These are phyloP conservation scores for grape (Vitis vinifera) DNA, from an alignment of 164 flowering plant species.

Conservation along the genomic window DNA sequence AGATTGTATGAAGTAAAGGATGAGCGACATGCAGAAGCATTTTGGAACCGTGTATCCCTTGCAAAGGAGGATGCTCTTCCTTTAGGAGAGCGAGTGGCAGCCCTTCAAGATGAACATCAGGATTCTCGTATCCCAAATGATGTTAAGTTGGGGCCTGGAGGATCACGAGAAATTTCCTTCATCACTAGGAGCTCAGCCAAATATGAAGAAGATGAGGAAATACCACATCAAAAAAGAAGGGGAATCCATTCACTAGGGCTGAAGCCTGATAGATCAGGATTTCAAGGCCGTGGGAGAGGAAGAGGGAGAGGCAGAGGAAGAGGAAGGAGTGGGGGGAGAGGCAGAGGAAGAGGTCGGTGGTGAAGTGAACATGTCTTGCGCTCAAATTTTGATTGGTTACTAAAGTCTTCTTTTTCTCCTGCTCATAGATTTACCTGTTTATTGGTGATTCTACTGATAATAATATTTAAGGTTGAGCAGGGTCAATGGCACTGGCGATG, in stretches of 20 bases:
- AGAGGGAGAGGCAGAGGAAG: slow-evolving; percentile 38
- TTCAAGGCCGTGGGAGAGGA: slow-evolving; percentile 41
- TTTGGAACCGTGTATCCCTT: slow-evolving; percentile 52
- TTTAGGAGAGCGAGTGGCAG: slow-evolving; percentile 77
- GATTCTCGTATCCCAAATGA: slow-evolving; percentile 20
- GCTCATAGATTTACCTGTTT: too few species aligned
- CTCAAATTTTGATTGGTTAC: too few species aligned
- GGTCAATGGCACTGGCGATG: too few species aligned
- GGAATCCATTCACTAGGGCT: slow-evolving; percentile 78
- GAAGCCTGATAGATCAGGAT: slow-evolving; percentile 47
- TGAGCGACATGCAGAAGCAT: slow-evolving; percentile 89
- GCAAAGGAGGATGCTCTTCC: slow-evolving; percentile 81
- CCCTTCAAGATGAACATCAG: slow-evolving; percentile 33
- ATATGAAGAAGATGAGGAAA: slow-evolving; percentile 50
- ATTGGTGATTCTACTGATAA: too few species aligned
- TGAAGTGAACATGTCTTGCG: too few species aligned
- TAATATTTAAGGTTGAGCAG: too few species aligned
- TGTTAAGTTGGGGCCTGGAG: slow-evolving; percentile 80
- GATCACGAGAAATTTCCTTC: slow-evolving; percentile 89
- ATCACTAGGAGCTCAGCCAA: slow-evolving; percentile 53
- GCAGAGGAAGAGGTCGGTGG: slow-evolving; percentile 33
- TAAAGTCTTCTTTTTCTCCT: too few species aligned
- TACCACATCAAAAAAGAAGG: slow-evolving; percentile 50
- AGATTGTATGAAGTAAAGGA: slow-evolving; percentile 92
- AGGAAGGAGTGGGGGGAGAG: slow-evolving; percentile 36